A percentile compares a stretch with the other conserved stretches of the same genome.
phyloP scores from a whole-genome alignment of 768 basidiomycete species.

The Candolleomyces aberdarensis region DNA sequence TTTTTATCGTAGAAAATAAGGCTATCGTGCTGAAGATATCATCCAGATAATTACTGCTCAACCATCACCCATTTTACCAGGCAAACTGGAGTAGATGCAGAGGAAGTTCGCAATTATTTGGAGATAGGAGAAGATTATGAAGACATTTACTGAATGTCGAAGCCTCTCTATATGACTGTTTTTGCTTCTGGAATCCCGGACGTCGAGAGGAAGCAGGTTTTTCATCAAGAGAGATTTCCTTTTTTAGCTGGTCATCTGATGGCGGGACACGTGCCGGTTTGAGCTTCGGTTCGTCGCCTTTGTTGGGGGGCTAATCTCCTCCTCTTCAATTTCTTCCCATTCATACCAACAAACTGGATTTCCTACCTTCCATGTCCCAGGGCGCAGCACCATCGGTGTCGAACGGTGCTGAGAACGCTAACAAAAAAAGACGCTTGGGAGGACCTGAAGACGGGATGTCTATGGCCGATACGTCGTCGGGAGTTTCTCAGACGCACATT shows the following conservation, averaged over 20 bases:
- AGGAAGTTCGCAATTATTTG: conserved; percentile 65
- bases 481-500: conserved; percentile 51
- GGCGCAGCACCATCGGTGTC: conserved; percentile 58
- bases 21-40: neutral
- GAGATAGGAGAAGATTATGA: conserved; percentile 75
- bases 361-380: conserved; percentile 51
- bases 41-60: conserved; percentile 66
- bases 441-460: conserved; percentile 32
- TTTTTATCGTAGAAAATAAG: conserved; percentile 5
- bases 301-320: neutral
- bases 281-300: conserved; percentile 8
- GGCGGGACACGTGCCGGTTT: conserved; percentile 25
- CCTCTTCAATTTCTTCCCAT: conserved; percentile 6
- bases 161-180: too few relatives aligned
- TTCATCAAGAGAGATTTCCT: neutral
- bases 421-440: conserved; percentile 58
- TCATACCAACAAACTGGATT: conserved; percentile 11
- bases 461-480: conserved; percentile 30
- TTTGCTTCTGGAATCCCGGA: neutral
- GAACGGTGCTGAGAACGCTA: conserved; percentile 50
- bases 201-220: conserved; percentile 10
- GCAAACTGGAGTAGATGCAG: conserved; percentile 52
- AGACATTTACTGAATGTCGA: conserved; percentile 47
- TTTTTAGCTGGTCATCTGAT: conserved; percentile 27
- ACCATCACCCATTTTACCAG: conserved; percentile 64